Conservation (phyloP, 2,329 filamentous ascomycete genomes). For the Apiospora malaysiana region DNA sequence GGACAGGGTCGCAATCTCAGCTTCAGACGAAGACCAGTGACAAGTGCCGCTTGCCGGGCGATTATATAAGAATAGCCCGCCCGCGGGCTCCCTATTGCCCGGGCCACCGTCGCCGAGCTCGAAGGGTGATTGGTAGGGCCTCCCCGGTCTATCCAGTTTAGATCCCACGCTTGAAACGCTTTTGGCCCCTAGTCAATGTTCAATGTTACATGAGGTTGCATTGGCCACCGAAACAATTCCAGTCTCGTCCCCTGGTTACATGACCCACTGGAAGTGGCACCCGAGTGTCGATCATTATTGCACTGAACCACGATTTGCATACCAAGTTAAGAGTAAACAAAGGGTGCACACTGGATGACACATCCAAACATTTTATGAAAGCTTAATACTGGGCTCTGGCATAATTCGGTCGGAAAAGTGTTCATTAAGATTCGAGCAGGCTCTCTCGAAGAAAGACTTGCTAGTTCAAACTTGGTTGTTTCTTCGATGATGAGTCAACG, state of each 20-base stretch:
- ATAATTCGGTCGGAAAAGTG: no score
- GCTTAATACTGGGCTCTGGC: no score
- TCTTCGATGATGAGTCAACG: no score
- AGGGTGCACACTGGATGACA: no score
- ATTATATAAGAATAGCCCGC: neutral
- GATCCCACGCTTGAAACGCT: neutral
- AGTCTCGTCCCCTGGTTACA: neutral
- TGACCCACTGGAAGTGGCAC: neutral
- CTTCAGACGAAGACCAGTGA: neutral
- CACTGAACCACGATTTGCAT: no score
- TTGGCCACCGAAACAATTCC: neutral
- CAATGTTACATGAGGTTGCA: constrained; percentile 4
- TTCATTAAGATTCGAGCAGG: no score
- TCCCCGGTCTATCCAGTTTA: neutral
- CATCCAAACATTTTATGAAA: no score
- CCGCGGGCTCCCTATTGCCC: neutral
- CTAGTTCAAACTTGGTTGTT: no score
- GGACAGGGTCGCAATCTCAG: neutral
- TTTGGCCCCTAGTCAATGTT: neutral
- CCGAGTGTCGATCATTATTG: neutral
- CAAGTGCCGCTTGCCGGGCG: neutral
- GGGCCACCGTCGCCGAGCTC: neutral
- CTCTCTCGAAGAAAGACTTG: no score
- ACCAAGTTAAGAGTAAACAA: no score
- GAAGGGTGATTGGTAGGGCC: neutral